A percentile compares a stretch with the other conserved stretches of the same genome.
Conservation (phyloP, 352 stramenopile species). For the Phytophthora melonis region DNA sequence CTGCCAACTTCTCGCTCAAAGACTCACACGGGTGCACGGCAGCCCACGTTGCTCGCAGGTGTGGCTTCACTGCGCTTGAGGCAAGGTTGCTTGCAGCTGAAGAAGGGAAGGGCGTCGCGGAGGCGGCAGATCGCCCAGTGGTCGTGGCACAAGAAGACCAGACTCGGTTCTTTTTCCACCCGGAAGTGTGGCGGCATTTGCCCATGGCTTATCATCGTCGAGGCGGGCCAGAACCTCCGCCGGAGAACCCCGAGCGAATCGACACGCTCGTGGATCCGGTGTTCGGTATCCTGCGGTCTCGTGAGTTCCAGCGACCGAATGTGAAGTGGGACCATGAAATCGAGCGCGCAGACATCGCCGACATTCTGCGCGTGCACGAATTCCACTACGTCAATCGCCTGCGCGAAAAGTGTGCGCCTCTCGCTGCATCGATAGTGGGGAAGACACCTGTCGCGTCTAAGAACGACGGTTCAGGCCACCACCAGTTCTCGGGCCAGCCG, state of each 20-base stretch:
- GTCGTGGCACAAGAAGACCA: constrained; percentile 23
- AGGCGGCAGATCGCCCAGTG: neutral
- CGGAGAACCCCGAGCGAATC: constrained; percentile 92
- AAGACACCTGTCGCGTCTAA: constrained; percentile 31
- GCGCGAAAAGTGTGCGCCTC: constrained; percentile 49
- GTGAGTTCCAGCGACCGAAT: constrained; percentile 69
- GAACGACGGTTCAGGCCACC: constrained; percentile 14
- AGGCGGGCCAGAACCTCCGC: constrained; percentile 78
- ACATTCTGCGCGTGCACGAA: constrained; percentile 93
- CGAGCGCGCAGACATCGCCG: constrained; percentile 76
- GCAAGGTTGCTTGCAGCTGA: constrained; percentile 33
- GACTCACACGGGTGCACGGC: constrained; percentile 67
- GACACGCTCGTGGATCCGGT: constrained; percentile 83
- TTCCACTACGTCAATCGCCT: constrained; percentile 88
- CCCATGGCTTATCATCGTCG: constrained; percentile 71
- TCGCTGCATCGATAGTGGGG: constrained; percentile 33
- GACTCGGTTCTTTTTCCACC: constrained; percentile 82
- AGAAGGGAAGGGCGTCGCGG: constrained; percentile 8
- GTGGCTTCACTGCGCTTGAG: constrained; percentile 47
- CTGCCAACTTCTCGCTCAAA: constrained; percentile 38
- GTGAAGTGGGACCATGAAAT: constrained; percentile 78
- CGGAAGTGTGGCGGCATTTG: constrained; percentile 81
- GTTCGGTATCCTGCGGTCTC: constrained; percentile 75
- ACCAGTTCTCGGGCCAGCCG: constrained; percentile 15
- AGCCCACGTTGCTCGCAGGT: constrained; percentile 54